Evolutionary conservation across 192 early-diverging fungal genomes (phyloP), one percentile per base, ranked within the genome.

Genomic region (Spizellomyces sp.): DNA sequence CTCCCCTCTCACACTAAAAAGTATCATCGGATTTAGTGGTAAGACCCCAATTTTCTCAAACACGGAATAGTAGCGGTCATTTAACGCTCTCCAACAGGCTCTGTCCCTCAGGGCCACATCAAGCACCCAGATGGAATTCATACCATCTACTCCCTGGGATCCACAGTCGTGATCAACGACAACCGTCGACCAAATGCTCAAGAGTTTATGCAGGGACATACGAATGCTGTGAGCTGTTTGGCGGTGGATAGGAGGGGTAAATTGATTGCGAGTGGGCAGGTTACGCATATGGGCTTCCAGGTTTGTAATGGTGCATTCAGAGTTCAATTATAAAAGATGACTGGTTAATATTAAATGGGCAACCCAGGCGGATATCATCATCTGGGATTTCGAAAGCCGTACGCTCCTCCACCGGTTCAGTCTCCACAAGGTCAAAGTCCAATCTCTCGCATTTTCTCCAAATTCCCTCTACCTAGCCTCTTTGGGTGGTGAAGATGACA

Each of bases 281-380:
- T 87, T n/a, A 87, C 86, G 19, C 86, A 87, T 64, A 87, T 87
- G 86, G 86, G 86, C 5, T 87, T 87, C 74, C 86, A 87, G 79
- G 84, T 83, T 62, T 52, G 47, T 44, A 15, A 19, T 15, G 36
- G 61, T 36, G 27, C 27, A 36, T 0, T 36, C 1, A 36, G 27
- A 36, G 43, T 45, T 15, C 47, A 8, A 19, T 47, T 66, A 14
- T 3, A 8, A 22, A 41, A 19, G n/a, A 7, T 56, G 54, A 43
- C 22, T 27, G 5, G 17, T 10, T 62, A 14, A 42, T 45, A 19
- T 12, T 14, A 41, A 8, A 17, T 59, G 45, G 48, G n/a, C 17
- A 50, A 41, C 5, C 42, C 42, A 86, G 83, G 86, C 86, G 45
- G 86, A 87, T 70, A 86, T 87, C 59, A 83, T 87, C 67, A 80